Base-by-base conservation (phyloP, 305 asterid genomes). In the Stenogyne calaminthoides region DNA sequence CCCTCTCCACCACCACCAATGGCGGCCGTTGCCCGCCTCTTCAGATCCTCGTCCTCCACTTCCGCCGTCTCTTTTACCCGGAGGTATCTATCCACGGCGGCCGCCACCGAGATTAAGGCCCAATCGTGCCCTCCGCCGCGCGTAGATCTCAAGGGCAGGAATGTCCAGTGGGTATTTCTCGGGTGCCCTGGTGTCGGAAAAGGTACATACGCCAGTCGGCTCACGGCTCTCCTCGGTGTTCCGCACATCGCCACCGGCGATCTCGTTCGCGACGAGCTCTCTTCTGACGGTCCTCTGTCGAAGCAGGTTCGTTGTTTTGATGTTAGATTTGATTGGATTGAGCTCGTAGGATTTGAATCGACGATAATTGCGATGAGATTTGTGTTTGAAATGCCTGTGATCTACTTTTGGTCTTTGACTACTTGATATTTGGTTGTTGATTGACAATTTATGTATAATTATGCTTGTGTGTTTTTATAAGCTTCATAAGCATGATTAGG, bases 181-280 rank as follows among this genome's bases (percentile, higher is more conserved):
- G 97, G 99, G 4, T 87, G 97, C 76, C 99, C 98, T 2, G 99
- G 99, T 60, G 99, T 95, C 7, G 99, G 99, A 64, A 95, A 92
- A 75, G 98, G 99, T 3, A 95, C 99, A 5, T 92, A 90, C 78
- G 96, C 98, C 63, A 95, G 99, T 60, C 93, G 99, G 6, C 96
- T 92, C 10, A 90, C 97, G 9, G 70, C 78, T 40, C 88, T 86
- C 64, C 95, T 95, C 65, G 91, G 96, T 47, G 99, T 91, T 32
- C 99, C 99, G 6, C 99, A 95, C 77, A 90, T 92, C 76, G 97
- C 99, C 52, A 95, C 99, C 46, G 98, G 99, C n/a, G 99, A 95
- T 90, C 97, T 95, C 71, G 98, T 95, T 54, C 96, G 99, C 19
- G 94, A 92, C 40, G 99, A 92, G 85, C 93, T 95, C 64, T 72